Conservation (phyloP, 179 eudicot genomes). For the Amaranthus tricolor region DNA sequence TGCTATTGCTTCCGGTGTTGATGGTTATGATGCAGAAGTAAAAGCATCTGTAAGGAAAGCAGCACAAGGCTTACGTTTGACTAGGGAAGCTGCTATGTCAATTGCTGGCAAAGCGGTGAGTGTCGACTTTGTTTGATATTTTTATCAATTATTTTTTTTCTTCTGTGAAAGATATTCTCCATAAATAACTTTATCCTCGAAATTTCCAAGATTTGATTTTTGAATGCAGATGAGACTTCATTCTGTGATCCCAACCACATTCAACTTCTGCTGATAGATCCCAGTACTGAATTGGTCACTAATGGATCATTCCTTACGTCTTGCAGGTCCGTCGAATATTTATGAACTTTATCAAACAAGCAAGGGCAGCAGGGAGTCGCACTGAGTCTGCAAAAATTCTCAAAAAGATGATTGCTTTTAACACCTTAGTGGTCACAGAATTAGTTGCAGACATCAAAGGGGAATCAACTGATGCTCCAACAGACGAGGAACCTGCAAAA, state of each 20-base stretch:
- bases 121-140: slow-evolving; percentile 22
- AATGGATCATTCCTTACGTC: slow-evolving; percentile 8
- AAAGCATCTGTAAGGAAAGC: slow-evolving; percentile 83
- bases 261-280: not conserved
- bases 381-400: slow-evolving; percentile 71
- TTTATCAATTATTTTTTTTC: not conserved
- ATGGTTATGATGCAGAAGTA: slow-evolving; percentile 76
- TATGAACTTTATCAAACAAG: slow-evolving; percentile 66
- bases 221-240: not conserved
- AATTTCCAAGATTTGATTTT: not conserved
- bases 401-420: slow-evolving; percentile 76
- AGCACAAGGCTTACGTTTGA: slow-evolving; percentile 93
- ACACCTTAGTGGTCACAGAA: slow-evolving; percentile 69
- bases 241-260: not conserved
- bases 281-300: not conserved
- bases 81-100: slow-evolving; percentile 87
- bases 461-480: slow-evolving; percentile 53
- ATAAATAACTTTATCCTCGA: not conserved
- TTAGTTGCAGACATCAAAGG: slow-evolving; percentile 89
- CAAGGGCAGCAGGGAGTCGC: slow-evolving; percentile 67
- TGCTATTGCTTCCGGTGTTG: slow-evolving; percentile 74
- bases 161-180: not conserved
- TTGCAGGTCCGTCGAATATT: slow-evolving; percentile 78
- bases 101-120: slow-evolving; percentile 95
- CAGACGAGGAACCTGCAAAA: slow-evolving; percentile 41